phyloP scores from a whole-genome alignment of 192 early-diverging fungal species.

The Coemansia sp. region DNA sequence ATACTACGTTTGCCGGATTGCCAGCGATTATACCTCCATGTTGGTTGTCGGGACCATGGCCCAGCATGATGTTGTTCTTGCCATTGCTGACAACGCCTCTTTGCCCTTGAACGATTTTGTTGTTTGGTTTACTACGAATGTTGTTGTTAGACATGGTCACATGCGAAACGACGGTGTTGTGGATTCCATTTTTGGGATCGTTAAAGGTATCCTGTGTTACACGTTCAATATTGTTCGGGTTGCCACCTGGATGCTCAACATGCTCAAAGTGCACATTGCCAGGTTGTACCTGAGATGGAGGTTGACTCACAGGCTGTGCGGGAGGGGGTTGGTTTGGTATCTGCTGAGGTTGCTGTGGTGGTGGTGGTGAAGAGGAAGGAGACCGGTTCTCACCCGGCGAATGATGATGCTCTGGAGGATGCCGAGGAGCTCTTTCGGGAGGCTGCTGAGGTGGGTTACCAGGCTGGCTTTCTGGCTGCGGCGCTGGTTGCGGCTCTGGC shows the following conservation, averaged over 20 bases:
- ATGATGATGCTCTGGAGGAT: neutral
- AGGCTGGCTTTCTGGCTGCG: neutral
- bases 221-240: constrained; percentile 41
- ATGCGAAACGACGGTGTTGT: constrained; percentile 35
- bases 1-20: neutral
- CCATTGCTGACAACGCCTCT: constrained; percentile 31
- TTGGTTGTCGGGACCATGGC: constrained; percentile 2
- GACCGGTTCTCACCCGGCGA: constrained; percentile 5
- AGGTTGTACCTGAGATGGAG: constrained; percentile 8
- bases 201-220: constrained; percentile 37
- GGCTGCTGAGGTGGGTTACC: neutral
- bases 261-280: constrained; percentile 34
- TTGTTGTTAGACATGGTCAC: constrained; percentile 35
- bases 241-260: constrained; percentile 33
- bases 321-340: neutral
- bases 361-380: neutral
- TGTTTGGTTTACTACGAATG: constrained; percentile 20
- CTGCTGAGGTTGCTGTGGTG: constrained; percentile 1
- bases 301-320: neutral
- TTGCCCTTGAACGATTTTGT: constrained; percentile 17
- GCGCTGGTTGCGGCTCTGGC: neutral
- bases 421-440: constrained; percentile 5
- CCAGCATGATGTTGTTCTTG: constrained; percentile 28
- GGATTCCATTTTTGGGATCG: constrained; percentile 32
- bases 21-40: neutral